Conservation (phyloP, 192 early-diverging fungal species). For the Geranomyces variabilis region DNA sequence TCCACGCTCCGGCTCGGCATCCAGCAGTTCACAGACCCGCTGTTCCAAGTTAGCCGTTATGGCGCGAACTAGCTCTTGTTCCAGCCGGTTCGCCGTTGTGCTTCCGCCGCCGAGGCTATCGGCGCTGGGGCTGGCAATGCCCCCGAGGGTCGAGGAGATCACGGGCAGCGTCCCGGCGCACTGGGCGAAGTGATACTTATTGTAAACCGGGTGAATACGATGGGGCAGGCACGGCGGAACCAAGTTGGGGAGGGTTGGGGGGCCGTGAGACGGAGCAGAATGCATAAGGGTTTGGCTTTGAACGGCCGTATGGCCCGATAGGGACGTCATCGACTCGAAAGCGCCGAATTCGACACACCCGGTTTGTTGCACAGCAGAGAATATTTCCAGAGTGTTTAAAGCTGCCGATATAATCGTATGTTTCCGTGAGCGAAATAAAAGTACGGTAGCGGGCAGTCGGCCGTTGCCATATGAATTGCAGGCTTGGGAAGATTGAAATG, state of each 20-base stretch:
- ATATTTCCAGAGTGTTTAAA: no score
- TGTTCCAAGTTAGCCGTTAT: conserved; percentile 3
- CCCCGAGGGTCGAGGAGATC: not conserved
- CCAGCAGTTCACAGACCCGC: not conserved
- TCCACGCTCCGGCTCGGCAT: not conserved
- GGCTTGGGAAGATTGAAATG: no score
- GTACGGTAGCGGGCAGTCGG: no score
- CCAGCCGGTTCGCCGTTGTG: not conserved
- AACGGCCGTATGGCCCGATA: not conserved
- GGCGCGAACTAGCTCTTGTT: conserved; percentile 3
- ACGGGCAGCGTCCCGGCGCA: conserved; percentile 3
- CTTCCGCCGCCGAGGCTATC: not conserved
- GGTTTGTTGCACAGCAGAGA: no score
- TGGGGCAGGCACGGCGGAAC: conserved; percentile 33
- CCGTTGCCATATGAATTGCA: no score
- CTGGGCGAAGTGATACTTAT: conserved; percentile 36
- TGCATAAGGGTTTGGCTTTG: not conserved
- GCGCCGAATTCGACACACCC: no score
- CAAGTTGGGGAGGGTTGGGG: not conserved
- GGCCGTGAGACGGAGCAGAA: not conserved
- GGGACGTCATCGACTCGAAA: not conserved
- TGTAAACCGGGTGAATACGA: conserved; percentile 33
- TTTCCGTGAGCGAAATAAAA: no score
- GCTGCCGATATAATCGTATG: no score
- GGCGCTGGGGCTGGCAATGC: not conserved